Evolutionary conservation across 1,284 basidiomycete species (phyloP), one percentile per base, ranked within the genome.

Genomic region (Polyporus tsugae): DNA sequence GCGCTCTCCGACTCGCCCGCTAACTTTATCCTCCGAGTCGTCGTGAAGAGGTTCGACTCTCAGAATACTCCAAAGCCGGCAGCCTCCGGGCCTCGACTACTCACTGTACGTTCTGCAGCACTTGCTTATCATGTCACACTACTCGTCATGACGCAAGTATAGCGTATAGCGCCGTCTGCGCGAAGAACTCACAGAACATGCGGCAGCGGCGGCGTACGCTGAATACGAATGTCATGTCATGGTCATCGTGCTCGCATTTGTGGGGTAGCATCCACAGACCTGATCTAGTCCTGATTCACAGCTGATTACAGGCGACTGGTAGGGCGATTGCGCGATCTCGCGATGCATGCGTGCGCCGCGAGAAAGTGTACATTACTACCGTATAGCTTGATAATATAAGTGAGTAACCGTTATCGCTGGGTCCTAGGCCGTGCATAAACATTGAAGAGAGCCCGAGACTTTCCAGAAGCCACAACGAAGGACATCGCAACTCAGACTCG

Each of bases 1-100:
- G 53, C 53, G 53, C 53, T 35, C 53, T 35, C 17, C 1, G 29
- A 2, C 13, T 35, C 25, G 44, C 19, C 46, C 22, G 2, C 52
- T n/a, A n/a, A n/a, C n/a, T n/a, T n/a, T n/a, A n/a, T n/a, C n/a
- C n/a, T n/a, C n/a, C n/a, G n/a, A n/a, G n/a, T n/a, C n/a, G 44
- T 46, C 49, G 22, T 52, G 22, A 29, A 52, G 9, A 53, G 10
- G 52, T n/a, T n/a, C 46, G n/a, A 22, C 53, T 17, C 33, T 17
- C 35, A 35, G 53, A 33, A 55, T 55, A 55, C 53, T 33, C 53
- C 33, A 29, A 55, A 5, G 19, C 53, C 53, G 55, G 55, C 55
- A n/a, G 33, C 19, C 55, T 22, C 55, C 55, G 55, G 35, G 55
- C 15, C 55, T 55, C 53, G 53, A 55, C 11, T 29, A 35, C 13